Base-by-base conservation (phyloP, 306 rosid species). In the Sicyos baderoa region DNA sequence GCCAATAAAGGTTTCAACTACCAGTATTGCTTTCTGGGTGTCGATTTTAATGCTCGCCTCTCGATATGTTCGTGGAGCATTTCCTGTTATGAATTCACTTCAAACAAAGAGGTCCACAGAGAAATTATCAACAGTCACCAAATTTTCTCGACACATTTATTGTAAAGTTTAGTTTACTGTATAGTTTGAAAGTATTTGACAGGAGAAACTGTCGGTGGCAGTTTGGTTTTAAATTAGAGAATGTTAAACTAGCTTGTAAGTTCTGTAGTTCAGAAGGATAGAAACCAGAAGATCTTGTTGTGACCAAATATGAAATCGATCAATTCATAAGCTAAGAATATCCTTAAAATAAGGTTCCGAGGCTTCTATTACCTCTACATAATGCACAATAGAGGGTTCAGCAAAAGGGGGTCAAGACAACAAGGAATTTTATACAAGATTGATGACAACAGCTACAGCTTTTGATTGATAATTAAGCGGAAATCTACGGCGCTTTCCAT, bases 401-500 rank as follows among this genome's bases (percentile, higher is more conserved):
- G 8, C 14, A 47, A 42, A 66, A 22, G 15, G 40, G 56, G 71
- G 21, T 21, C 7, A 29, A 29, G 22, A 13, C 70, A 21, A 11
- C 6, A 21, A 64, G n/a, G 55, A 66, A 66, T 66, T 65, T 66
- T 66, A 66, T 66, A 48, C 56, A 66, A 49, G 55, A 66, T 66
- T 66, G 11, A 9, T 16, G 42, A 47, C 71, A 66, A 15, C 15
- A 23, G 42, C 22, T 22, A 66, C 40, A 47, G 15, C 54, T 22
- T 63, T 44, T 18, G 6, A 45, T 45, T 0, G 7, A 10, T 44
- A 44, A 66, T 7, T 3, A 12, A 48, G 23, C 42, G 8, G 37
- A 66, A 23, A 47, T 66, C 42, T 66, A 47, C 21, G 0, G 13
- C 29, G 37, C 54, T n/a, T 65, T 44, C 70, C 56, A 47, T 47